A percentile compares a stretch with the other conserved stretches of the same genome.
These are phyloP conservation scores for Lignosus rhinocerotis DNA, from an alignment of 1,284 basidiomycete genomes.

Conservation along the genomic window DNA sequence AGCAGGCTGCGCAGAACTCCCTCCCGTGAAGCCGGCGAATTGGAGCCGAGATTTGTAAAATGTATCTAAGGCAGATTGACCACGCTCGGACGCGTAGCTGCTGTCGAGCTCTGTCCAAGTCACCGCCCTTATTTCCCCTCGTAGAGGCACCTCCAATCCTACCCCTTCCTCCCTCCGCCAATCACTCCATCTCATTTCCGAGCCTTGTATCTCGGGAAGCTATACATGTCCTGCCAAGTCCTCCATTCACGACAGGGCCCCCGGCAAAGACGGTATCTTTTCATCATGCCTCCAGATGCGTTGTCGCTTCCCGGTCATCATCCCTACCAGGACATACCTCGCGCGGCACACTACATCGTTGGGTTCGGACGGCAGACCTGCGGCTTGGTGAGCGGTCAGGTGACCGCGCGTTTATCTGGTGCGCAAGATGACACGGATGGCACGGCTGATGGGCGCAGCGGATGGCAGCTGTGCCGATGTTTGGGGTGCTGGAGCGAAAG, in stretches of 20 bases:
- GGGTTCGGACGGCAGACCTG: neutral
- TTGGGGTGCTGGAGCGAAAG: neutral
- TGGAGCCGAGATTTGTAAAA: neutral
- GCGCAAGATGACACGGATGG: neutral
- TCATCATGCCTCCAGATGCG: neutral
- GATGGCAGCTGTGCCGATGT: neutral
- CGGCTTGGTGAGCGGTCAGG: neutral
- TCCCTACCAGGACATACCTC: neutral
- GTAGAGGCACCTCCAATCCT: neutral
- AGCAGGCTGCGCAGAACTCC: slow-evolving; percentile 13
- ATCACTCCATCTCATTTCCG: neutral
- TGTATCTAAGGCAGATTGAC: neutral
- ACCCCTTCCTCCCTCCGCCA: neutral
- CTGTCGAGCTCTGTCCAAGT: neutral
- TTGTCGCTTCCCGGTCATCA: neutral
- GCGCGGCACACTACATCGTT: neutral
- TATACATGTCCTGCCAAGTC: neutral
- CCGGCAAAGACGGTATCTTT: neutral
- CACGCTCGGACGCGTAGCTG: neutral
- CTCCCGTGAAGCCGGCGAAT: slow-evolving; percentile 2
- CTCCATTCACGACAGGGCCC: neutral
- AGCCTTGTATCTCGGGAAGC: neutral
- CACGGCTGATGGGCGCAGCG: neutral
- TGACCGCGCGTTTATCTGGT: neutral
- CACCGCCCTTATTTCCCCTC: neutral